These are phyloP conservation scores for Lactarius quietus DNA, from an alignment of 768 basidiomycete species.

Conservation along the genomic window DNA sequence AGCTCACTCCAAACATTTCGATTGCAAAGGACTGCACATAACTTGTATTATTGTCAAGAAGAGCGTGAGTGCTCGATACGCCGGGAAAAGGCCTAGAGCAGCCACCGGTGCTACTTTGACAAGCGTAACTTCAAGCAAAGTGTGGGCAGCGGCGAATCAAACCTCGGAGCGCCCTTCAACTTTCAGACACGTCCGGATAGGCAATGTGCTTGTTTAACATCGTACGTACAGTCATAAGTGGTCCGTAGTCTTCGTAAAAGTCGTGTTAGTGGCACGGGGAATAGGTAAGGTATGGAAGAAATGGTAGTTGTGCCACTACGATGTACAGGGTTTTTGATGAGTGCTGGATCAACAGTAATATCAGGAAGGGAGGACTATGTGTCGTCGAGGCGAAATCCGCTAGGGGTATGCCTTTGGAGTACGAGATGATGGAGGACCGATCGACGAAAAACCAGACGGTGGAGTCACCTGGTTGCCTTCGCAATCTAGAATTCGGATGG, in stretches of 20 bases:
- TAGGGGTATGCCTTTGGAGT: slow-evolving; percentile 25
- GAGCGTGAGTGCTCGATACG: slow-evolving; percentile 6
- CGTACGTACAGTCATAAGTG: slow-evolving; percentile 27
- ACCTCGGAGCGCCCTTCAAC: slow-evolving; percentile 8
- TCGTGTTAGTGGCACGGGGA: slow-evolving; percentile 19
- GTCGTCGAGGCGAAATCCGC: slow-evolving; percentile 22
- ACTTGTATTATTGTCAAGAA: slow-evolving; percentile 18
- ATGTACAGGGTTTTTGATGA: slow-evolving; percentile 13
- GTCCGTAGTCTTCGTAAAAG: slow-evolving; percentile 28
- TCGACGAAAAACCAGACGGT: slow-evolving; percentile 30
- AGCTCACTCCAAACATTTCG: slow-evolving; percentile 8
- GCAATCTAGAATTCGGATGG: slow-evolving; percentile 35
- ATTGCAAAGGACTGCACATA: slow-evolving; percentile 17
- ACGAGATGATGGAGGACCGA: slow-evolving; percentile 30
- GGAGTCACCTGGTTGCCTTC: slow-evolving; percentile 25
- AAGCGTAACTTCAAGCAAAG: slow-evolving; percentile 9
- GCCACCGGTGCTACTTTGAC: slow-evolving; percentile 3
- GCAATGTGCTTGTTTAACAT: slow-evolving; percentile 20
- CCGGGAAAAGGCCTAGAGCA: background rate
- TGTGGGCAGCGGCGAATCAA: slow-evolving; percentile 5
- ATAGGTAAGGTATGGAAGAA: slow-evolving; percentile 21
- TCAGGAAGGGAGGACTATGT: slow-evolving; percentile 14
- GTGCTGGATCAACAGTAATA: slow-evolving; percentile 24
- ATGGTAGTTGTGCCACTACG: slow-evolving; percentile 21
- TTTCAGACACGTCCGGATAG: slow-evolving; percentile 7